A percentile compares a stretch with the other conserved stretches of the same genome.
These are phyloP conservation scores for Populus ilicifolia DNA, from an alignment of 345 rosid species.

Conservation along the genomic window DNA sequence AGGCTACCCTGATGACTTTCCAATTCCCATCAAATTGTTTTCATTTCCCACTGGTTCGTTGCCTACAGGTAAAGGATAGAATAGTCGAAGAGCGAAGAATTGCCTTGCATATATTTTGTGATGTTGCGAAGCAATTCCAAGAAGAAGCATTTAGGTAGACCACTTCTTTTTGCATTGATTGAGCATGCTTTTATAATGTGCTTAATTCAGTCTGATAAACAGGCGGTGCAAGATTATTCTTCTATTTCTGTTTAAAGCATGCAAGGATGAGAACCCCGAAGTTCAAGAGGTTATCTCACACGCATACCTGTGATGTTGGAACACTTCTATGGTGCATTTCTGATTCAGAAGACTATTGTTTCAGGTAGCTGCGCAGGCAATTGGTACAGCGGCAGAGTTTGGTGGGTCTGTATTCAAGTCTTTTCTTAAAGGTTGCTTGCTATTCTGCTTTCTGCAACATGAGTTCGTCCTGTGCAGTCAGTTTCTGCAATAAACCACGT, in stretches of 20 bases:
- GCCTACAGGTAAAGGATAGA: slow-evolving; percentile 3
- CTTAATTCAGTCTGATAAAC: background rate
- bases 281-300: background rate
- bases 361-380: background rate
- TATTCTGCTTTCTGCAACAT: background rate
- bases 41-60: background rate
- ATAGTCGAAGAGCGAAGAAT: slow-evolving; percentile 1
- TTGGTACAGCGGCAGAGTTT: slow-evolving; percentile 11
- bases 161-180: background rate
- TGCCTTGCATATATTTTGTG: slow-evolving; percentile 7
- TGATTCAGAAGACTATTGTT: background rate
- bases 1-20: background rate
- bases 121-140: background rate
- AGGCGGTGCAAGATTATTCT: background rate
- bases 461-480: background rate
- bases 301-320: background rate
- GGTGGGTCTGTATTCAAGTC: slow-evolving; percentile 11
- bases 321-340: background rate
- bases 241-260: background rate
- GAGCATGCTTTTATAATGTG: background rate
- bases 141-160: slow-evolving; percentile 8
- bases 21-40: background rate
- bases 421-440: background rate
- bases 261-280: slow-evolving; percentile 9
- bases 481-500: too few relatives aligned